Percentiles rank a stretch among this genome's conserved stretches.
These are phyloP conservation scores for Camelina laxa DNA, from an alignment of 345 rosid genomes.

Conservation along the genomic window DNA sequence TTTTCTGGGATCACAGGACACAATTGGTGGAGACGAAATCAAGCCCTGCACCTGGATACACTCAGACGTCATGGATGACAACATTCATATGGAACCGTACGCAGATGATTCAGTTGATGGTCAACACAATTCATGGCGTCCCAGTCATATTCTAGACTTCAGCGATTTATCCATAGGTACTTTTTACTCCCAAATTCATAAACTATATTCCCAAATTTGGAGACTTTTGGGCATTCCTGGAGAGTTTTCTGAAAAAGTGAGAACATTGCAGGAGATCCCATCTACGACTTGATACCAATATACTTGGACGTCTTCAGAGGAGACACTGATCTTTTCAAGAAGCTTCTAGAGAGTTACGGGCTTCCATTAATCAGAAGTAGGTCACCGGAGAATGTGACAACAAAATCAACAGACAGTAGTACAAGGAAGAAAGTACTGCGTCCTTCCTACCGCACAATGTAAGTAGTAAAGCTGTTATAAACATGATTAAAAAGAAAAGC, in stretches of 20 bases:
- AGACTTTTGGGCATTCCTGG: neutral
- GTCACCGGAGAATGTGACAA: slow-evolving; percentile 30
- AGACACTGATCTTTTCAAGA: slow-evolving; percentile 64
- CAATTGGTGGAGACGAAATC: slow-evolving; percentile 43
- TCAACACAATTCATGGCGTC: slow-evolving; percentile 63
- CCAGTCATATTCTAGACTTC: slow-evolving; percentile 80
- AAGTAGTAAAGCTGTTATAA: slow-evolving; percentile 43
- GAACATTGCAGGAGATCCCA: slow-evolving; percentile 72
- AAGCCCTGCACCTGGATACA: slow-evolving; percentile 89
- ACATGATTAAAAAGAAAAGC: neutral
- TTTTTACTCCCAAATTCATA: slow-evolving; percentile 18
- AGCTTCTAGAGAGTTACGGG: slow-evolving; percentile 67
- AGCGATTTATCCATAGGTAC: slow-evolving; percentile 77
- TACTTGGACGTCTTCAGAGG: slow-evolving; percentile 84
- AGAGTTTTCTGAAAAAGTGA: slow-evolving; percentile 28
- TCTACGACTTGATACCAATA: slow-evolving; percentile 78
- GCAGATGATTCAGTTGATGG: slow-evolving; percentile 41
- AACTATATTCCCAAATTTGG: neutral
- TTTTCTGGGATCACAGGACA: slow-evolving; percentile 49
- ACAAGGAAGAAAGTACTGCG: slow-evolving; percentile 48
- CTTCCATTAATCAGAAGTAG: slow-evolving; percentile 64
- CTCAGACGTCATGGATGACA: slow-evolving; percentile 92
- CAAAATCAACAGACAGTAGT: slow-evolving; percentile 37
- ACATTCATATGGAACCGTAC: slow-evolving; percentile 74
- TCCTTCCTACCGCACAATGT: slow-evolving; percentile 90